phyloP scores from a whole-genome alignment of 1,139 yeast species.

The Nakaseomyces nivariensis region DNA sequence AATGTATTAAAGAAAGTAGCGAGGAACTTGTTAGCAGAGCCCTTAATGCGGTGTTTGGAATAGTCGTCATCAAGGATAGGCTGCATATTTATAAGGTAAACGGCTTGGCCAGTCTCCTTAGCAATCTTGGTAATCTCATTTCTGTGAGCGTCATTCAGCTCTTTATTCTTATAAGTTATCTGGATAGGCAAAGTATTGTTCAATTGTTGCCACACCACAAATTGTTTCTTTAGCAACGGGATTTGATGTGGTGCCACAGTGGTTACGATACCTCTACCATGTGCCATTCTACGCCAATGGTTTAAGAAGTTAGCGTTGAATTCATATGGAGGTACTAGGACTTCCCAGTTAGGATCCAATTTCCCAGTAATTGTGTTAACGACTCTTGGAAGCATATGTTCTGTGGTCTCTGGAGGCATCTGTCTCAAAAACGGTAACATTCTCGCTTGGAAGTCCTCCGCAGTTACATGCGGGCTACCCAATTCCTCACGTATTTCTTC shows the following conservation, averaged over 20 bases:
- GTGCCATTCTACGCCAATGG: conserved; percentile 5
- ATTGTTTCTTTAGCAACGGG: not conserved
- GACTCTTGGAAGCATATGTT: not conserved
- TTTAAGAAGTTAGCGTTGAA: conserved; percentile 6
- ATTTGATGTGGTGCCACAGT: conserved; percentile 5
- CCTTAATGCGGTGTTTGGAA: not conserved
- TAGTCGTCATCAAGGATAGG: conserved; percentile 1
- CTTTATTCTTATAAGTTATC: conserved; percentile 6
- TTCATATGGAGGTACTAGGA: not conserved
- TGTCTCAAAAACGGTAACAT: conserved; percentile 9
- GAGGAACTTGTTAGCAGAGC: conserved; percentile 6
- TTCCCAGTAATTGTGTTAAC: conserved; percentile 3
- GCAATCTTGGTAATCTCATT: conserved; percentile 3
- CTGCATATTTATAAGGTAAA: conserved; percentile 2
- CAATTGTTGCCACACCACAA: conserved; percentile 2
- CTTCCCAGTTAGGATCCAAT: not conserved
- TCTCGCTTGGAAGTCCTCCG: not conserved
- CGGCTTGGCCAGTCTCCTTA: conserved; percentile 5
- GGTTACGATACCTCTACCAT: conserved; percentile 10
- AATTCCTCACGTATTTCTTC: conserved; percentile 1
- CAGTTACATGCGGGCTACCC: not conserved
- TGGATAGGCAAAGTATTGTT: conserved; percentile 11
- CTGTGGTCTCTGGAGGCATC: not conserved
- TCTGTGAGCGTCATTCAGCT: not conserved
- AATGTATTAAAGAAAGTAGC: conserved; percentile 36